Conservation (phyloP, 441 rosid species). For the Macaranga tanarius region DNA sequence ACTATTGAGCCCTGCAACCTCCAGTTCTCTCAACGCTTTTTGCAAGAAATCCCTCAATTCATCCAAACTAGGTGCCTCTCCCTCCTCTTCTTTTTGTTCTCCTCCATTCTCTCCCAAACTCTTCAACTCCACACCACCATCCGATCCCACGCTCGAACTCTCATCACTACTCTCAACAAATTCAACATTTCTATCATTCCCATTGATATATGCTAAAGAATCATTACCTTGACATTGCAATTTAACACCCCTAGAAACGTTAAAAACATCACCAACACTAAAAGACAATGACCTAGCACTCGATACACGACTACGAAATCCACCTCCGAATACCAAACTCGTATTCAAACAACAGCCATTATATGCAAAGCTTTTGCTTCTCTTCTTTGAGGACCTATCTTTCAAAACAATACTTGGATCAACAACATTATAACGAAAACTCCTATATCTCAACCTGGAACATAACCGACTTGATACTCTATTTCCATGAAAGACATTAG, state of each 20-base stretch:
- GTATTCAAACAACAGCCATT: slow-evolving; percentile 30
- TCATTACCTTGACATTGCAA: slow-evolving; percentile 59
- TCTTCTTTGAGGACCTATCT: slow-evolving; percentile 26
- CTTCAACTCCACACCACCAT: slow-evolving; percentile 30
- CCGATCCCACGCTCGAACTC: slow-evolving; percentile 24
- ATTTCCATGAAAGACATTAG: slow-evolving; percentile 32
- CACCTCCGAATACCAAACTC: slow-evolving; percentile 33
- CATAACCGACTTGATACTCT: slow-evolving; percentile 31
- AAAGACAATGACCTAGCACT: slow-evolving; percentile 28
- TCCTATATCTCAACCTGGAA: slow-evolving; percentile 40
- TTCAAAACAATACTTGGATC: slow-evolving; percentile 35
- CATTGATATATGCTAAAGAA: slow-evolving; percentile 58
- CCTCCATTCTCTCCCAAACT: slow-evolving; percentile 36
- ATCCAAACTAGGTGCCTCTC: slow-evolving; percentile 44
- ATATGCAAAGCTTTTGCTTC: slow-evolving; percentile 28
- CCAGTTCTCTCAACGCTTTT: slow-evolving; percentile 64
- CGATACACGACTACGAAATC: slow-evolving; percentile 30
- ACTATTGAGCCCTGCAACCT: slow-evolving; percentile 76
- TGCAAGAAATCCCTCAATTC: slow-evolving; percentile 64
- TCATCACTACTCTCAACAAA: slow-evolving; percentile 38
- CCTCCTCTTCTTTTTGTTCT: slow-evolving; percentile 35
- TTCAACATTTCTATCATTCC: slow-evolving; percentile 53
- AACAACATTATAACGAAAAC: slow-evolving; percentile 35
- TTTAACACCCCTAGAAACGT: slow-evolving; percentile 33
- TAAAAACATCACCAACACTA: slow-evolving; percentile 30